These are phyloP conservation scores for Colletotrichum camelliae DNA, from an alignment of 2,329 filamentous ascomycete genomes.

Conservation along the genomic window DNA sequence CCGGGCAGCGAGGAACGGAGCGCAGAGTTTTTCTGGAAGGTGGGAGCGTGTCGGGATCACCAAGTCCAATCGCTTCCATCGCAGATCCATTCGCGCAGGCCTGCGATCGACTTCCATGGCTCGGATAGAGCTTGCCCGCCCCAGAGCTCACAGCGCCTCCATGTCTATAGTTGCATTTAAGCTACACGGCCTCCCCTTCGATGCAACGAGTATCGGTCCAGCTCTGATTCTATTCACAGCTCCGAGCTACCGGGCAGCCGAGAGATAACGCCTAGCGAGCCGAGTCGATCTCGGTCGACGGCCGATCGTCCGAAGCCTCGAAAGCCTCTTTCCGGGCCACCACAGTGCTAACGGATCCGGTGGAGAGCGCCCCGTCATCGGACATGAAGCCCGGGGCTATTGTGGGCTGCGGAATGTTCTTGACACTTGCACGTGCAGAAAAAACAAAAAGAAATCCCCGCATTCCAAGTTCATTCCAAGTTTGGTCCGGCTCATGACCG, in stretches of 20 bases:
- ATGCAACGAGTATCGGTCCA: neutral
- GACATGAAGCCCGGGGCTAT: neutral
- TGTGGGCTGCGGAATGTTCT: neutral
- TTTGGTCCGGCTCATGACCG: neutral
- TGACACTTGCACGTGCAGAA: neutral
- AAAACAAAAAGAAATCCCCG: neutral
- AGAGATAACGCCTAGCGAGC: neutral
- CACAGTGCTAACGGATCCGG: neutral
- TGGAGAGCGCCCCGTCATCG: neutral
- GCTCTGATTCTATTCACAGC: neutral
- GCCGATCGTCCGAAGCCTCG: neutral
- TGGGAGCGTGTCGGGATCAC: neutral
- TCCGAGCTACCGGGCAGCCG: neutral
- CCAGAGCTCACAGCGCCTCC: neutral
- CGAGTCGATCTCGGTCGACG: slow-evolving; percentile 3
- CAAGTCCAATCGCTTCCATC: neutral
- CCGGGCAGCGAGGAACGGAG: neutral
- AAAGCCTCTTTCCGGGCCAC: neutral
- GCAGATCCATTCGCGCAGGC: neutral
- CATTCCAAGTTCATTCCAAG: neutral
- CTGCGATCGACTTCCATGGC: neutral
- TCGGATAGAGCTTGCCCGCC: neutral
- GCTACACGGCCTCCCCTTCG: neutral
- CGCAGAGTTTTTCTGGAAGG: neutral
- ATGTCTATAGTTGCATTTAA: neutral